Conservation (phyloP, 2,329 filamentous ascomycete species). For the Cladosporium sp. region DNA sequence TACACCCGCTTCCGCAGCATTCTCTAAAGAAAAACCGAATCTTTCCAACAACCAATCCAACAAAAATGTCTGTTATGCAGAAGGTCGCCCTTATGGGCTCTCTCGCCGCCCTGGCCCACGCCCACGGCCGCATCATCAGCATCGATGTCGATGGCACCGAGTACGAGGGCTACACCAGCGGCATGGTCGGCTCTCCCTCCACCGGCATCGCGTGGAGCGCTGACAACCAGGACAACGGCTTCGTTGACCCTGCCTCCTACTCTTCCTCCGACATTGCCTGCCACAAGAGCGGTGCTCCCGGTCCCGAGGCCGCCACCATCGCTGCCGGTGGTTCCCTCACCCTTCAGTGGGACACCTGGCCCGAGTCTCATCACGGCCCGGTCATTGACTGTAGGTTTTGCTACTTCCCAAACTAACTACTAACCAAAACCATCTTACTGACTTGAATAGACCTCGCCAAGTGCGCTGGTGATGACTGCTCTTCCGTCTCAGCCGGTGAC, state of each 20-base stretch:
- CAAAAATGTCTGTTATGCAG: slow-evolving; percentile 24
- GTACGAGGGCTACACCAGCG: slow-evolving; percentile 38
- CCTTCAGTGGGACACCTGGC: slow-evolving; percentile 62
- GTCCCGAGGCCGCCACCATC: slow-evolving; percentile 49
- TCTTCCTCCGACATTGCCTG: slow-evolving; percentile 14
- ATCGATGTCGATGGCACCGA: slow-evolving; percentile 45
- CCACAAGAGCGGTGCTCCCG: slow-evolving; percentile 27
- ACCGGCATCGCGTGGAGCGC: slow-evolving; percentile 7
- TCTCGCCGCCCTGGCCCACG: slow-evolving; percentile 29
- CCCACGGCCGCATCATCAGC: slow-evolving; percentile 21
- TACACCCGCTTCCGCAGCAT: slow-evolving; percentile 2
- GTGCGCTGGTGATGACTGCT: slow-evolving; percentile 50
- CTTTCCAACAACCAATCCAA: neutral
- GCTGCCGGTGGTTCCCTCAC: slow-evolving; percentile 55
- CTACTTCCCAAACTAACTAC: too few species aligned
- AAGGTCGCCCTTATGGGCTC: slow-evolving; percentile 25
- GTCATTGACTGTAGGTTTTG: slow-evolving; percentile 44
- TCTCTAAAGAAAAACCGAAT: neutral
- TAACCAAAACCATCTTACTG: too few species aligned
- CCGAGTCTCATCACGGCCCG: slow-evolving; percentile 58
- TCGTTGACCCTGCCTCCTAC: slow-evolving; percentile 11
- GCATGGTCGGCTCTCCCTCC: neutral
- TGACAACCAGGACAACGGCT: slow-evolving; percentile 15
- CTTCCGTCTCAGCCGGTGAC: slow-evolving; percentile 47
- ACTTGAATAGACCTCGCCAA: slow-evolving; percentile 50